Evolutionary conservation across 192 early-diverging fungal species (phyloP), one percentile per base, ranked within the genome.

Genomic region (Obelidium mucronatum): DNA sequence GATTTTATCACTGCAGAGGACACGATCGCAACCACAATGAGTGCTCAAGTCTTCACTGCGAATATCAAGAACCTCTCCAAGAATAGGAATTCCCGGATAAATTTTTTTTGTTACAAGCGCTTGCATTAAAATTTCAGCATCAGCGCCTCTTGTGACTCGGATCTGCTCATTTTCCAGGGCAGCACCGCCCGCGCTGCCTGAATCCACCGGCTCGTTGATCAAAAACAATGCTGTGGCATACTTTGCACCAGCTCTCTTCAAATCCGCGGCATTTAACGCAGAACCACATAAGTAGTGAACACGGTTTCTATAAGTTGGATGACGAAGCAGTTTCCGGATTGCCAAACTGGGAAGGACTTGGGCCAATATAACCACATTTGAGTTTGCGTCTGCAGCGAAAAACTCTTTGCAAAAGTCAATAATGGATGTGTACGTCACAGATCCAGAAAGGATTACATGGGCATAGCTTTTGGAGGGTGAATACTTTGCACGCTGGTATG

Each of bases 381-480:
- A 62, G n/a, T 42, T 68, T 11, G 70, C 61, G 56, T 79, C 79
- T 2, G 82, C 79, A 5, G 79, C 73, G 56, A 88, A 85, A 55
- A 78, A 88, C 66, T 88, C 86, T 35, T 82, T 71, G 63, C 84
- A 85, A 64, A 88, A 88, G 52, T 88, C 86, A 35, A 85, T 64
- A 2, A 88, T 70, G 15, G 40, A 75, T 3, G 75, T 60, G 70
- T 82, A 81, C 3, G 73, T 76, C 3, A 84, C 77, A 5, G 64
- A 79, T 1, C 86, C 86, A 24, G 67, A 56, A 4, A 88, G 61
- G 52, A 88, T 84, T 24, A 88, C 82, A 64, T 88, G 86, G 6
- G 80, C 53, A 26, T 75, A 78, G 13, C 63, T 48, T 13, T 17
- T 28, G 34, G 42, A 26, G 22, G 74, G 48, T 39, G 71, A 55